Conservation (phyloP, 257 asterid species). For the Oldenlandia corymbosa region DNA sequence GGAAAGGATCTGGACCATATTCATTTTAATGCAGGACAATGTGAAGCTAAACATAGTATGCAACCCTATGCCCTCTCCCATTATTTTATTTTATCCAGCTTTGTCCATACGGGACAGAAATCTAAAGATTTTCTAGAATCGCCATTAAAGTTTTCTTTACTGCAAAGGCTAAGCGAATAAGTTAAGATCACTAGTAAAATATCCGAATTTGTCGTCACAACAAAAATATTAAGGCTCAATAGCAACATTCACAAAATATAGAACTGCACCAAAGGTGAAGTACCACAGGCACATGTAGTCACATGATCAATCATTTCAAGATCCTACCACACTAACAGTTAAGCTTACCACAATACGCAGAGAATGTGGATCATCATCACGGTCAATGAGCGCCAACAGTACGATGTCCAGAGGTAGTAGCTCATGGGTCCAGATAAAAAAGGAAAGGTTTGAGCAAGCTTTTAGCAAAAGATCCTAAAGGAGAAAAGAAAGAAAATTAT, state of each 20-base stretch:
- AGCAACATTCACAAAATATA: no score
- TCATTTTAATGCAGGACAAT: not conserved
- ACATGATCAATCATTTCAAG: not conserved
- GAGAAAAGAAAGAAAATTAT: slow-evolving; percentile 13
- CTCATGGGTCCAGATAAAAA: slow-evolving; percentile 93
- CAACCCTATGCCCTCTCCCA: not conserved
- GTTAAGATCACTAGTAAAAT: not conserved
- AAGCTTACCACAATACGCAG: slow-evolving; percentile 80
- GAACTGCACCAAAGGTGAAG: not conserved
- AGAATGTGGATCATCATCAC: slow-evolving; percentile 96
- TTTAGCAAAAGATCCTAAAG: slow-evolving; percentile 84
- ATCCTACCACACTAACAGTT: slow-evolving; percentile 5
- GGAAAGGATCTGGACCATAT: no score
- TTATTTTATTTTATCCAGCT: not conserved
- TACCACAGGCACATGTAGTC: not conserved
- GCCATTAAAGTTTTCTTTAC: no score
- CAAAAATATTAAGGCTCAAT: not conserved
- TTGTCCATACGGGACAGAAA: not conserved
- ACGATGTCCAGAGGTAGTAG: slow-evolving; percentile 85
- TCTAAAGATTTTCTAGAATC: not conserved
- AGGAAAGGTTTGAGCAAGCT: slow-evolving; percentile 73
- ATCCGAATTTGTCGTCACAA: not conserved
- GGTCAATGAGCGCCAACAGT: slow-evolving; percentile 83
- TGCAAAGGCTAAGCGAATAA: no score
- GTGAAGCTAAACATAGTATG: not conserved